Evolutionary conservation across 2,329 filamentous ascomycete genomes (phyloP), one percentile per base, ranked within the genome.

Genomic region (Penicillium polonicum): DNA sequence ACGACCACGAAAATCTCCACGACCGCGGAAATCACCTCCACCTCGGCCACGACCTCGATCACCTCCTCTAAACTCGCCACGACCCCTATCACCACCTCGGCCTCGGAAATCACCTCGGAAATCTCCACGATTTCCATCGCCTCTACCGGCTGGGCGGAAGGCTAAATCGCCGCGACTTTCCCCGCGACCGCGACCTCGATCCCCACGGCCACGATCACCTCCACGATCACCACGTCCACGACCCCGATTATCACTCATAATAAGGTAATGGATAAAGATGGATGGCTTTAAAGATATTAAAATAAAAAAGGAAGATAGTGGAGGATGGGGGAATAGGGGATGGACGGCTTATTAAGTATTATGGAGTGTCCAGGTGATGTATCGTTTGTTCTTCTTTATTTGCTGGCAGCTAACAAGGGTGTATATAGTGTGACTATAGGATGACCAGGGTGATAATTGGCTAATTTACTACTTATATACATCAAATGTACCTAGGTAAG

Each of bases 31-130:
- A 19, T 59, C 62, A 56, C 65, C 64, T 52, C 68, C 61, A 56
- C 65, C 64, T 54, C 68, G 57, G 46, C 67, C 60, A 55, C 68
- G 59, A 54, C 65, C 60, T 27, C 69, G 59, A 23, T 70, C 65
- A 25, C 72, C 67, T 27, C 71, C 62, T 36, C 70, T 52, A 25
- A 39, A 54, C 9, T 50, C 64, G 29, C 65, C 48, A 42, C 52
- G 51, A 45, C 61, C 59, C 7, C 59, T 39, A 12, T 61, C 60
- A 54, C 62, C 62, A 49, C 67, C 59, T 48, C 66, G 56, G 23
- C 61, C 61, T 46, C 63, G 45, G 33, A 23, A 49, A 31, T 52
- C 58, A 36, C 54, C 52, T 31, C 70, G 55, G 35, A 39, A 57
- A 44, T 43, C 63, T 23, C 62, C 59, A 42, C 61, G 55, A 43